Evolutionary conservation across 2,329 filamentous ascomycete genomes (phyloP).

Genomic region (Penicillium freii): DNA sequence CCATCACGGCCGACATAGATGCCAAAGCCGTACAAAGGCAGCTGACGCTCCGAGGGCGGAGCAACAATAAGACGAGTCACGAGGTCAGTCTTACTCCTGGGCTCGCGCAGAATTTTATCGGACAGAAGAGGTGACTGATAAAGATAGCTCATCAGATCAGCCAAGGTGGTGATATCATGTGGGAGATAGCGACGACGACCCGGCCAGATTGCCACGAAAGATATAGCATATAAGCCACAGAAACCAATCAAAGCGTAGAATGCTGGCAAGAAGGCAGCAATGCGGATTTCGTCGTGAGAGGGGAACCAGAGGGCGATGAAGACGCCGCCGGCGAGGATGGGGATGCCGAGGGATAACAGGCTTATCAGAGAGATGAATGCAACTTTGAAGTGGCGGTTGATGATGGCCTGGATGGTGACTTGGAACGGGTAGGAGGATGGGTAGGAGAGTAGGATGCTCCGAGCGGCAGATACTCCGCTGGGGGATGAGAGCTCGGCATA

Average conservation of each 20-base stretch:
- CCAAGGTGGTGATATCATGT: constrained; percentile 68
- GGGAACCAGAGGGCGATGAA: constrained; percentile 63
- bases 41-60: constrained; percentile 38
- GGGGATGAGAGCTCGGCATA: constrained; percentile 55
- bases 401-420: constrained; percentile 52
- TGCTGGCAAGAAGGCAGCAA: constrained; percentile 71
- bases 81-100: constrained; percentile 66
- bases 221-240: constrained; percentile 67
- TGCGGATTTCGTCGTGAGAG: constrained; percentile 46
- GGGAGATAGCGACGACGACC: constrained; percentile 64
- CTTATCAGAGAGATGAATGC: constrained; percentile 57
- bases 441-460: constrained; percentile 58
- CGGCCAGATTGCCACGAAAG: constrained; percentile 62
- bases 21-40: constrained; percentile 56
- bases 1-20: constrained; percentile 59
- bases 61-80: constrained; percentile 64
- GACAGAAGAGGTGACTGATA: constrained; percentile 68
- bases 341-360: constrained; percentile 52
- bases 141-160: constrained; percentile 75
- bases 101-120: constrained; percentile 70
- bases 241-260: constrained; percentile 72
- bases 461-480: constrained; percentile 54
- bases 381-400: constrained; percentile 58
- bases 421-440: constrained; percentile 53
- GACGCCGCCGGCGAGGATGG: constrained; percentile 59